A percentile compares a stretch with the other conserved stretches of the same genome.
phyloP scores from a whole-genome alignment of 768 basidiomycete species.

The Leccinum arenicola region DNA sequence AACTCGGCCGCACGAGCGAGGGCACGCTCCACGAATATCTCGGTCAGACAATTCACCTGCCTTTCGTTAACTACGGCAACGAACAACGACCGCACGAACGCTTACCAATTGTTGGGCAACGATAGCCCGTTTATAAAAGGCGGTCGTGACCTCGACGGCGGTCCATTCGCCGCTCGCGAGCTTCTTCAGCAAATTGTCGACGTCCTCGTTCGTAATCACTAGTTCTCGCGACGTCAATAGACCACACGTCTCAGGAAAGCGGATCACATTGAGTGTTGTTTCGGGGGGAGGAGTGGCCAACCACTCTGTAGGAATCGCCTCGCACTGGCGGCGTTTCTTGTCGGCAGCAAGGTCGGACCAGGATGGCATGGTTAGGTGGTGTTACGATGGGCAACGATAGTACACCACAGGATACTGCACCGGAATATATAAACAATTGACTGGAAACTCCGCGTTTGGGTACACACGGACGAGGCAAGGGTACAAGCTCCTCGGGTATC shows the following conservation, averaged over 20 bases:
- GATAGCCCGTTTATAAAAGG: slow-evolving; percentile 75
- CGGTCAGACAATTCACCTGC: slow-evolving; percentile 79
- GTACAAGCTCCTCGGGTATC: background rate
- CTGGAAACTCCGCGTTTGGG: background rate
- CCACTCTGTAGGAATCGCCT: slow-evolving; percentile 66
- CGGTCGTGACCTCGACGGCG: slow-evolving; percentile 63
- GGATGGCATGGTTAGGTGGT: slow-evolving; percentile 10
- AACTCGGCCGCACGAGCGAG: slow-evolving; percentile 61
- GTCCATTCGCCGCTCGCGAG: slow-evolving; percentile 56
- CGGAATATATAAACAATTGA: slow-evolving; percentile 7
- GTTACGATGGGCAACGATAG: background rate
- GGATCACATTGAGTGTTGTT: slow-evolving; percentile 48
- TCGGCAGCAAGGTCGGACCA: slow-evolving; percentile 56
- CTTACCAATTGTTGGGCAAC: slow-evolving; percentile 76
- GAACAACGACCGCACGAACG: background rate
- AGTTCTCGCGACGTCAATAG: slow-evolving; percentile 56
- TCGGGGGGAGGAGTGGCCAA: slow-evolving; percentile 46
- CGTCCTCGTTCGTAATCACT: slow-evolving; percentile 53
- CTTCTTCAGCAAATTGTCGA: slow-evolving; percentile 47
- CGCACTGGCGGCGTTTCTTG: slow-evolving; percentile 52
- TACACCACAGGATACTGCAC: background rate
- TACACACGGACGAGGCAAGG: slow-evolving; percentile 6
- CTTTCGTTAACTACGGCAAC: background rate
- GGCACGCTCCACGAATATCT: slow-evolving; percentile 77
- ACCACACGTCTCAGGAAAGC: slow-evolving; percentile 53